Base-by-base conservation (phyloP, 169 alveolate genomes). In the Theileria sp. region DNA sequence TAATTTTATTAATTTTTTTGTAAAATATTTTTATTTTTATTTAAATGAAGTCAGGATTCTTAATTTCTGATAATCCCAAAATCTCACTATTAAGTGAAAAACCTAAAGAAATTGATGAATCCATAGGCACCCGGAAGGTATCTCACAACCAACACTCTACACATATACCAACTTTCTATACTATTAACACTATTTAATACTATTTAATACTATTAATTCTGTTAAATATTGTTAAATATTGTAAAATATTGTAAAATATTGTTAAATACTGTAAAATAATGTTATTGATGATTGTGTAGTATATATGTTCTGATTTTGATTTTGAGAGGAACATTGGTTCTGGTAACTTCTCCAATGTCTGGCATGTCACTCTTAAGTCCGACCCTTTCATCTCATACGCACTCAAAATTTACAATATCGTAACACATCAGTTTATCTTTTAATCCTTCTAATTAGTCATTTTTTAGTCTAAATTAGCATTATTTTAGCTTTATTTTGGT, bases 301-400 rank as follows among this genome's bases (percentile, higher is more conserved):
- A 87, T 64, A 79, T 85, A 26, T 68, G 77, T 58, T 94, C 89
- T 50, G 93, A 93, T 70, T 93, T 93, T 71, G 90, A 80, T 44
- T 74, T 89, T 60, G 92, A 93, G 58, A 86, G 95, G 70, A 83
- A 76, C 67, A 77, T 93, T 36, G 96, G 96, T 34, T 60, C 86
- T 56, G 96, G 95, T 9, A 93, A 89, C 65, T 89, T 89, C 66
- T 92, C 94, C 25, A 92, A 92, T 36, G 92, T 93, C 13, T 92
- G 93, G 86, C 89, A 87, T 74, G 96, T 91, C 34, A 87, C 94
- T 49, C 89, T 87, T 23, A 88, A 87, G 66, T 79, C 88, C 61
- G 58, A 87, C 15, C 94, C 93, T 23, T 71, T 83, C 26, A 86
- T 79, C 62, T 75, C 86, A 21, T 92, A 67, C 69, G 94, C 96